A percentile compares a stretch with the other conserved stretches of the same genome.
phyloP scores from a whole-genome alignment of 2,329 filamentous ascomycete genomes.

The Hymenoscyphus fraxineus region DNA sequence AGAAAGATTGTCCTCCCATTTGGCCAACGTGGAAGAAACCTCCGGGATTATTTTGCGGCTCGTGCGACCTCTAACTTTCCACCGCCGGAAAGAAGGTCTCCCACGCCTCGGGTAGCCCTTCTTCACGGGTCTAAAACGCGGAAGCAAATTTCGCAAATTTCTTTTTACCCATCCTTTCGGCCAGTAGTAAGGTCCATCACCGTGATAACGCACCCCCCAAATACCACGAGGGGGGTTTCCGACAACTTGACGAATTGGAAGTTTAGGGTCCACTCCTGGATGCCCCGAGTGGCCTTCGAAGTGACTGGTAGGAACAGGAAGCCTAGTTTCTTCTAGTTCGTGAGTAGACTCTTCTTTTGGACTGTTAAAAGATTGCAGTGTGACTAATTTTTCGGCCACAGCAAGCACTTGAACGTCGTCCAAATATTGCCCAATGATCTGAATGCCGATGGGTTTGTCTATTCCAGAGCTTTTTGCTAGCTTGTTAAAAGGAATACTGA shows the following conservation, averaged over 20 bases:
- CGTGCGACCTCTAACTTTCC: background rate
- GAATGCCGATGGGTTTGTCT: constrained; percentile 55
- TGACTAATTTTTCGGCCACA: constrained; percentile 41
- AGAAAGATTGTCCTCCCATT: background rate
- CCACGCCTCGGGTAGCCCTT: no score
- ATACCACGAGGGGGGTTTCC: no score
- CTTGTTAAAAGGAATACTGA: constrained; percentile 67
- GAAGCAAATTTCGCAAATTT: background rate
- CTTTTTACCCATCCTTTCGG: background rate
- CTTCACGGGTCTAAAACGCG: no score
- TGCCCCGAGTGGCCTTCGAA: no score
- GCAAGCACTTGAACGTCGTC: constrained; percentile 63
- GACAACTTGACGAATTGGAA: no score
- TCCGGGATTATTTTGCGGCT: background rate
- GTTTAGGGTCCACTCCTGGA: no score
- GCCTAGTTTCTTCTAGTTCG: no score
- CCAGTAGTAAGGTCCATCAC: no score
- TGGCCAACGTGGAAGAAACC: background rate
- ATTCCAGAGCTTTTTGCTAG: constrained; percentile 28
- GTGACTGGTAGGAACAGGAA: no score
- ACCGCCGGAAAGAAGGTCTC: background rate
- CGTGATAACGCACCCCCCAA: no score
- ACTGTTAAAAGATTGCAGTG: background rate
- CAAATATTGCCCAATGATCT: constrained; percentile 78
- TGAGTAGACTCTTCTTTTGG: background rate